Percentiles rank a stretch among this genome's conserved stretches.
phyloP scores from a whole-genome alignment of 495 filamentous ascomycete species.

The Tuber aestivum region DNA sequence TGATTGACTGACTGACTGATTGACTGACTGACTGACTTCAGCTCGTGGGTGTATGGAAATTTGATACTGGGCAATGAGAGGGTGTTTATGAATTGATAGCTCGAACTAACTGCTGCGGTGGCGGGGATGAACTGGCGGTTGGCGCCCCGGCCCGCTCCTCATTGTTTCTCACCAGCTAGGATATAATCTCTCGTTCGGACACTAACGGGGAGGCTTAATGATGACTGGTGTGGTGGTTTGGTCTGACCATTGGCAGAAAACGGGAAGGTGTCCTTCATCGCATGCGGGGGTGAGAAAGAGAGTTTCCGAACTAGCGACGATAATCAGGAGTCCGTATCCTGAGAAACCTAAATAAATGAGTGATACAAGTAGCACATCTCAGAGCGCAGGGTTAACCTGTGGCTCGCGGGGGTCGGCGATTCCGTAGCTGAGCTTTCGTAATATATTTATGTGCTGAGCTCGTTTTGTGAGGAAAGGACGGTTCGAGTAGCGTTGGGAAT shows the following conservation, averaged over 20 bases:
- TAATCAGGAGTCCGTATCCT: background rate
- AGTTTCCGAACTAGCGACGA: background rate
- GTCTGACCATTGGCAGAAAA: background rate
- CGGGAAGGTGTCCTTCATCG: background rate
- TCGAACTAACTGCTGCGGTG: background rate
- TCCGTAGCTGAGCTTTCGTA: background rate
- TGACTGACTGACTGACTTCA: background rate
- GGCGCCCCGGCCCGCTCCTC: background rate
- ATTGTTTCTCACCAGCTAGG: background rate
- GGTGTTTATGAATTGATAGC: background rate
- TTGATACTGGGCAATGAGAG: background rate
- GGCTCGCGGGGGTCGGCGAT: background rate
- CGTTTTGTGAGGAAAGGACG: background rate
- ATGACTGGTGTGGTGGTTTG: background rate
- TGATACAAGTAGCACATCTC: background rate
- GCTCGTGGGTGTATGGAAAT: background rate
- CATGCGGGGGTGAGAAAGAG: background rate
- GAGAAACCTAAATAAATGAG: background rate
- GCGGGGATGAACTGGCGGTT: background rate
- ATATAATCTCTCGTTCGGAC: background rate
- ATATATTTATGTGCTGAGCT: background rate
- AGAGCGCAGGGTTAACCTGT: background rate
- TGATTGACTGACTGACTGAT: too few relatives aligned
- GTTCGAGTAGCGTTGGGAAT: background rate
- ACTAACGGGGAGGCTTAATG: background rate